A percentile compares a stretch with the other conserved stretches of the same genome.
phyloP scores from a whole-genome alignment of 139 green algal species.

The Closterium sp. region DNA sequence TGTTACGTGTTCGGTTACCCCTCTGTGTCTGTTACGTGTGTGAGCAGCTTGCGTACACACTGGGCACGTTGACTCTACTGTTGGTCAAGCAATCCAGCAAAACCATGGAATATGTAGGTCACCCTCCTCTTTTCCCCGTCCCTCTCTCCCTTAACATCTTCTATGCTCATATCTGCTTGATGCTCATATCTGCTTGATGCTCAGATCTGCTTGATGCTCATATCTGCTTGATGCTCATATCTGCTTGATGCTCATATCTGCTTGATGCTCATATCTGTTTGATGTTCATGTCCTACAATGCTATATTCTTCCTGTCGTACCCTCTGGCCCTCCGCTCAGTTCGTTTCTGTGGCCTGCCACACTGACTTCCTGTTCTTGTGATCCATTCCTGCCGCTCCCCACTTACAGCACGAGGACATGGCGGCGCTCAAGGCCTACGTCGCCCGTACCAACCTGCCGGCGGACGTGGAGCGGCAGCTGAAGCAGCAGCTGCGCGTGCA shows the following conservation, averaged over 20 bases:
- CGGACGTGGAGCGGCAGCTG: conserved; percentile 6
- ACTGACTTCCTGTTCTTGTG: neutral
- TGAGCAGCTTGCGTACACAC: conserved; percentile 14
- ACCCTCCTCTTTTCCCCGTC: neutral
- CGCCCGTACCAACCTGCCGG: neutral
- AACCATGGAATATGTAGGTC: neutral
- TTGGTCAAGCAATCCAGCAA: conserved; percentile 12
- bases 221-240: no score
- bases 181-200: no score
- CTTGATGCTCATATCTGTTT: neutral
- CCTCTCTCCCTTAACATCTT: no score
- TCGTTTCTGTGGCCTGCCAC: no score
- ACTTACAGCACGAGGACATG: conserved; percentile 20
- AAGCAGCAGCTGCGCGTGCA: conserved; percentile 2
- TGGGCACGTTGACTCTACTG: conserved; percentile 1
- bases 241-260: neutral
- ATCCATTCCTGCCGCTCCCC: neutral
- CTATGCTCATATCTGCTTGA: no score
- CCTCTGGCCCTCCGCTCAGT: no score
- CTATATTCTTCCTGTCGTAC: neutral
- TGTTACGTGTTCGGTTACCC: no score
- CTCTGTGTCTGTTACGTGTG: neutral
- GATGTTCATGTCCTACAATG: neutral
- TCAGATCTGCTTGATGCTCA: no score
- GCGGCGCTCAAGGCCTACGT: neutral